Conservation (phyloP, 2,329 filamentous ascomycete species). For the Colletotrichum salicis region DNA sequence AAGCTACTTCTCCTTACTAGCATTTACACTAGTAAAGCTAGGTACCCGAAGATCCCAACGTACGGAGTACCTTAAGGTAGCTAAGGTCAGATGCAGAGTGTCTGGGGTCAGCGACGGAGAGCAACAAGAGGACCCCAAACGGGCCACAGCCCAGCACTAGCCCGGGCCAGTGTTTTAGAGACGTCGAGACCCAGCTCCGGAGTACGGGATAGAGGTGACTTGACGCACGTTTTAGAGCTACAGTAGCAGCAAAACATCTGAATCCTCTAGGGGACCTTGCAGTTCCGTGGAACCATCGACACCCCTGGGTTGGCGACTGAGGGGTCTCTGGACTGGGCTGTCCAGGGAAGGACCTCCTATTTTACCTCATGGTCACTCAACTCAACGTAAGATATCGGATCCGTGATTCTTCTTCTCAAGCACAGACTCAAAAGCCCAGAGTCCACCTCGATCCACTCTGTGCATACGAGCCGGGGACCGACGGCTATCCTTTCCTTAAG, state of each 20-base stretch:
- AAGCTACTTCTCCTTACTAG: background rate
- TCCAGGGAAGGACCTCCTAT: constrained; percentile 22
- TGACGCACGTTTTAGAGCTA: constrained; percentile 33
- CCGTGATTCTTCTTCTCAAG: background rate
- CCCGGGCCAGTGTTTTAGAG: constrained; percentile 31
- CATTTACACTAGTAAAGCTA: background rate
- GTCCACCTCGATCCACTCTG: background rate
- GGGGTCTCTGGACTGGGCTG: constrained; percentile 2
- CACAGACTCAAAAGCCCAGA: background rate
- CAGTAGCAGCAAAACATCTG: constrained; percentile 17
- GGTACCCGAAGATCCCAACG: background rate
- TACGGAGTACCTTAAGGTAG: background rate
- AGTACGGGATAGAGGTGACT: constrained; percentile 28
- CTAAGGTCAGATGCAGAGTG: background rate
- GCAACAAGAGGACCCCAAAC: background rate
- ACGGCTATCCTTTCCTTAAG: background rate
- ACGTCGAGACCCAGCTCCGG: constrained; percentile 25
- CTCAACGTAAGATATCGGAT: background rate
- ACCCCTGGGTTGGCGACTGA: constrained; percentile 6
- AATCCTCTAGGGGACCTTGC: constrained; percentile 19
- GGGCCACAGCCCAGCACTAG: constrained; percentile 27
- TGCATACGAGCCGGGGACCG: background rate
- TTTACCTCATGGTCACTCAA: background rate
- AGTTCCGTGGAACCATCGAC: constrained; percentile 18
- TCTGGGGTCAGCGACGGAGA: background rate